A percentile compares a stretch with the other conserved stretches of the same genome.
Evolutionary conservation across 495 filamentous ascomycete species (phyloP).

Genomic region (Neurospora africana): DNA sequence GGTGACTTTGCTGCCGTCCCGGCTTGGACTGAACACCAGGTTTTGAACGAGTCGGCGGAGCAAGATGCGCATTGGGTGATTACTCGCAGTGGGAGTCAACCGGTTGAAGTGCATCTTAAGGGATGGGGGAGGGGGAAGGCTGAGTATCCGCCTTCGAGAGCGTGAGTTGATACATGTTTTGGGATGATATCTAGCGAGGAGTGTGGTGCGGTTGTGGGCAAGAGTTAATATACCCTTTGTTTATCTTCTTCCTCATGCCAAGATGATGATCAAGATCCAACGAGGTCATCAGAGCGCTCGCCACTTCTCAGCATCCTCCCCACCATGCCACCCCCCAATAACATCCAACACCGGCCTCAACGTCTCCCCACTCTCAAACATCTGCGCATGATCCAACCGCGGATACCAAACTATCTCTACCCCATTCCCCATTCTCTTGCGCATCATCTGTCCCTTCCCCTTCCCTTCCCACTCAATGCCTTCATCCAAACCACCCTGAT

Average conservation of each 20-base stretch:
- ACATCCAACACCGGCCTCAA: constrained; percentile 33
- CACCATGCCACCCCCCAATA: constrained; percentile 8
- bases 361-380: constrained; percentile 43
- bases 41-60: constrained; percentile 48
- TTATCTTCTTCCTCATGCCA: neutral
- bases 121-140: constrained; percentile 41
- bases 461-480: constrained; percentile 2
- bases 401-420: constrained; percentile 54
- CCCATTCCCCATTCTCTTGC: constrained; percentile 18
- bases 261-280: too few relatives aligned
- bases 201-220: neutral
- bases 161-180: neutral
- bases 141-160: constrained; percentile 5
- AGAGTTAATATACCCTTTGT: neutral
- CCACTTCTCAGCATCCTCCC: too few relatives aligned
- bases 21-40: constrained; percentile 54
- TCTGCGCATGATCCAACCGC: constrained; percentile 55
- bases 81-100: constrained; percentile 44
- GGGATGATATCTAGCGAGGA: neutral
- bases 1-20: constrained; percentile 59
- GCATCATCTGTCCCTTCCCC: neutral
- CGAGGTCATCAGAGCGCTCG: too few relatives aligned
- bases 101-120: constrained; percentile 46
- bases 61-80: constrained; percentile 51
- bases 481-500: constrained; percentile 1